Base-by-base conservation (phyloP, 805 yeast species). In the Candida nanaspora region DNA sequence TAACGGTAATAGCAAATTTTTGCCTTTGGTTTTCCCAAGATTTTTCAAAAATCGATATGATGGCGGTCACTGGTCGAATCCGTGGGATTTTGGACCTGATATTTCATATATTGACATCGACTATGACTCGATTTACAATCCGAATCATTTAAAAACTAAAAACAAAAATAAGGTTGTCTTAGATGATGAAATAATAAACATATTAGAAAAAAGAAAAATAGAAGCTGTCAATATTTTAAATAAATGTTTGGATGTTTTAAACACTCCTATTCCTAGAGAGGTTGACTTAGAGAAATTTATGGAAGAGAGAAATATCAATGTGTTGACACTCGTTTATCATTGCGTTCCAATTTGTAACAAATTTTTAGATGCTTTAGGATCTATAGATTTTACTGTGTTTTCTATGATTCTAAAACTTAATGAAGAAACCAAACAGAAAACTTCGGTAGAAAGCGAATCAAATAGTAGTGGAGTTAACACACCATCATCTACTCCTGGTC, bases 61-160 rank as follows among this genome's bases (percentile, higher is more conserved):
- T 49, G 91, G 88, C 15, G 91, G 89, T n/a, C 79, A 80, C 45
- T 83, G 88, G 82, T 72, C 76, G 37, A 82, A 82, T 50, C 86
- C 85, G 21, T 80, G 81, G 48, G 49, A 41, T 3, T 45, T 15
- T 33, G 3, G 21, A 8, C 28, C 46, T 28, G 67, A 63, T 37
- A 52, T 59, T 7, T 63, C 62, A 19, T 57, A 66, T 29, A 68
- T 66, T 48, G 62, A 61, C 23, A 64, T 70, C 48, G 72, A 72
- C 2, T 69, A 66, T 45, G 70, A 66, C 23, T 54, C 66, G 41
- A 68, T 68, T 39, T 66, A 61, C 45, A 56, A 59, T 26, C 16
- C 7, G 11, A 13, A 23, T 18, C 19, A 32, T 19, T 25, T 32
- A 45, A 48, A 10, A 43, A 23, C 41, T 13, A 35, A 37, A 13